Base-by-base conservation (phyloP, 2,329 filamentous ascomycete species). In the Colletotrichum incanum region DNA sequence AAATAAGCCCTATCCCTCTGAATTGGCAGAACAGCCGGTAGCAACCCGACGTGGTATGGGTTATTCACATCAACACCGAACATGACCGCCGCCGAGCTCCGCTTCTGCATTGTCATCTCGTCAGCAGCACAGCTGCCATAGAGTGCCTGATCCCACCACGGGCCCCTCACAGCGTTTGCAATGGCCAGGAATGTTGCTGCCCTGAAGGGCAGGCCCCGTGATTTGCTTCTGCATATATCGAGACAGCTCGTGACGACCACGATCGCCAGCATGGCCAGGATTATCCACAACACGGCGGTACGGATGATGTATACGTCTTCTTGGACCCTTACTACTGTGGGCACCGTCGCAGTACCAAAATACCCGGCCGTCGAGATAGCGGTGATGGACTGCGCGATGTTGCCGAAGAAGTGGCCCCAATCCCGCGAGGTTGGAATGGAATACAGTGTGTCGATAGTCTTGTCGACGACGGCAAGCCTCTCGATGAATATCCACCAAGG, bases 171-270 rank as follows among this genome's bases (percentile, higher is more conserved):
- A 1, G 62, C 62, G 20, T 71, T 71, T 7, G 67, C 62, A 5
- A 71, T 55, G 11, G 62, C 67, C 62, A 66, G 16, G 28, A 71
- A 71, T 8, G 62, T 61, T 12, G 67, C 62, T 5, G 67, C 16
- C 16, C 67, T 26, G 1, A 65, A 70, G 5, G 61, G 67, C 28
- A 70, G 20, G 20, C 61, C 67, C 1, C 61, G 52, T 3, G 67
- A 70, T 28, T 66, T 70, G 62, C 67, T 65, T 26, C 67, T 39
- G 50, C 61, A 70, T 5, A 70, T 41, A 14, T 70, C 61, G 20
- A 70, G 26, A 39, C 61, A 65, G 6, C 67, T 70, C n/a, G 58
- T 37, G 11, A 39, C 2, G 8, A 65, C 16, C 1, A 70, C 67
- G n/a, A 28, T 11, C 20, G 34, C 18, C 34, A 60, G 28, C 67